A percentile compares a stretch with the other conserved stretches of the same genome.
phyloP scores from a whole-genome alignment of 192 early-diverging fungal species.

The Podila minutissima region DNA sequence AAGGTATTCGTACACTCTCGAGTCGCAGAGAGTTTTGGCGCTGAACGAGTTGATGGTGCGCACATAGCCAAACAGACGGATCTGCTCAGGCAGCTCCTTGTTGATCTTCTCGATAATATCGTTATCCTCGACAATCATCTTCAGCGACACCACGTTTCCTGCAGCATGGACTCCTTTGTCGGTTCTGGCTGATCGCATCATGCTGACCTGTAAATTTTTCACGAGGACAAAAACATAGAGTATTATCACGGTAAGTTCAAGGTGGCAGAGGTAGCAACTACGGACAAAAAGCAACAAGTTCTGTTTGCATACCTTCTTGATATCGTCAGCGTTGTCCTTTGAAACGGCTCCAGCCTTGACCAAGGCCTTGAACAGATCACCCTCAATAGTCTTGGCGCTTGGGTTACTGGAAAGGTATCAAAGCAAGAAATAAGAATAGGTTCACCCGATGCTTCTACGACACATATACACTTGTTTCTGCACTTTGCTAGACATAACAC shows the following conservation, averaged over 20 bases:
- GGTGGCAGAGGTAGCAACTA: neutral
- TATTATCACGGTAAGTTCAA: neutral
- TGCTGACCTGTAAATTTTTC: conserved; percentile 65
- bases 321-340: conserved; percentile 85
- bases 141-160: conserved; percentile 93
- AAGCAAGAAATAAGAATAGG: neutral
- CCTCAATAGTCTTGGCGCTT: conserved; percentile 85
- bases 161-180: conserved; percentile 99
- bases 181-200: conserved; percentile 93
- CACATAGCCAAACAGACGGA: conserved; percentile 77
- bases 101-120: conserved; percentile 87
- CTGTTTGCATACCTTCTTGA: conserved; percentile 63
- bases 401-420: conserved; percentile 66
- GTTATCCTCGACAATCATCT: conserved; percentile 84
- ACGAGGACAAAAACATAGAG: neutral
- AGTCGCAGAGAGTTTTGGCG: conserved; percentile 91
- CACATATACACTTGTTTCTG: no score
- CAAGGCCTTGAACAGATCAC: conserved; percentile 89
- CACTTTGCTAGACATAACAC: conserved; percentile 2
- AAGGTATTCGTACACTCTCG: conserved; percentile 96
- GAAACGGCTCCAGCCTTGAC: conserved; percentile 85
- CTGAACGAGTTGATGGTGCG: conserved; percentile 83
- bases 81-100: conserved; percentile 82
- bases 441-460: no score
- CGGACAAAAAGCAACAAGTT: neutral